Evolutionary conservation across 2,329 filamentous ascomycete species (phyloP).

Genomic region (Alternaria brassicae): DNA sequence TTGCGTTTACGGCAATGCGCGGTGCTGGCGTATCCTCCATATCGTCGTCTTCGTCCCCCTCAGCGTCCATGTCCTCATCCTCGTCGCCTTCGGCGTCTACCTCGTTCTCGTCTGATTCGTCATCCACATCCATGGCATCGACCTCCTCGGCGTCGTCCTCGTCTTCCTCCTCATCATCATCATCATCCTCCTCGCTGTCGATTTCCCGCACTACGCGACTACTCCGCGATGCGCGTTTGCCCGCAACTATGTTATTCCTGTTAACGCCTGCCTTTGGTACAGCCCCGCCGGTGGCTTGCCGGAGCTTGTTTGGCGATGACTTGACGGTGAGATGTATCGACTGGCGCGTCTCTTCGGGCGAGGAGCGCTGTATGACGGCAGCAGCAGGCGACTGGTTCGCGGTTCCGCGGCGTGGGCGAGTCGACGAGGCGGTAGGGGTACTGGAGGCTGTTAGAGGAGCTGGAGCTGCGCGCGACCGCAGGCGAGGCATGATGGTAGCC

Average conservation of each 20-base stretch:
- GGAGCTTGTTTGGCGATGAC: constrained; percentile 57
- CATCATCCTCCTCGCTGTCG: constrained; percentile 54
- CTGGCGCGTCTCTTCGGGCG: constrained; percentile 53
- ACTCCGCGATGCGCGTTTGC: constrained; percentile 49
- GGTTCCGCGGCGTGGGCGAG: constrained; percentile 48
- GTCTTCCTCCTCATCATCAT: constrained; percentile 51
- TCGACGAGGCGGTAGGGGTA: constrained; percentile 47
- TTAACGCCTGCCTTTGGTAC: constrained; percentile 41
- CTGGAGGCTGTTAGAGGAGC: constrained; percentile 43
- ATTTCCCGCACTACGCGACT: constrained; percentile 50
- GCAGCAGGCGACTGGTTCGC: constrained; percentile 44
- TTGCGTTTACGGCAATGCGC: constrained; percentile 33
- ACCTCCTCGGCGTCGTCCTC: constrained; percentile 51
- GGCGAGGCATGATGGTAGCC: constrained; percentile 43
- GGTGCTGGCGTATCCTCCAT: constrained; percentile 45
- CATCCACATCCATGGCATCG: constrained; percentile 53
- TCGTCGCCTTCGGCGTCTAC: constrained; percentile 47
- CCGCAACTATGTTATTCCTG: constrained; percentile 46
- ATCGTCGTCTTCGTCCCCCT: constrained; percentile 51
- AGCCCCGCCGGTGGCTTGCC: constrained; percentile 54
- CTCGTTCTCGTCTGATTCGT: constrained; percentile 50
- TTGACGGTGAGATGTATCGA: constrained; percentile 60
- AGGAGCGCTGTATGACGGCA: constrained; percentile 49
- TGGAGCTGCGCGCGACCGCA: constrained; percentile 47
- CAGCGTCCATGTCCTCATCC: constrained; percentile 50